A percentile compares a stretch with the other conserved stretches of the same genome.
Conservation (phyloP, 2,329 filamentous ascomycete species). For the Rhexocercosporidium sp. region DNA sequence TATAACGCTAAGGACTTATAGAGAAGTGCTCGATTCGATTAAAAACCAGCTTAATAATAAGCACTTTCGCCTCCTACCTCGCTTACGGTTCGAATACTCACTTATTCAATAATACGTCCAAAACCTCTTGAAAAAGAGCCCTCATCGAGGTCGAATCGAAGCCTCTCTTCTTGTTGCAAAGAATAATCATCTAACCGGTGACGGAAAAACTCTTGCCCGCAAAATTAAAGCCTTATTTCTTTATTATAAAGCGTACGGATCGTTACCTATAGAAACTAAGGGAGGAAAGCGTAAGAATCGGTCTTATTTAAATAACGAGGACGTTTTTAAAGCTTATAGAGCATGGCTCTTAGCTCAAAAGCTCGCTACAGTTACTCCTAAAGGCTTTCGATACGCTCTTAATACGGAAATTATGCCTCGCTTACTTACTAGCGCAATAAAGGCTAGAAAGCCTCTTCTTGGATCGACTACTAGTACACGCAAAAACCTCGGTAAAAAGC, state of each 20-base stretch:
- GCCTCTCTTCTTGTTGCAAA: background rate
- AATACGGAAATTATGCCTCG: background rate
- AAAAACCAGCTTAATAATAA: background rate
- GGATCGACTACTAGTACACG: background rate
- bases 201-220: too few species aligned
- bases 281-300: too few species aligned
- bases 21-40: background rate
- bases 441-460: too few species aligned
- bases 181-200: background rate
- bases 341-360: too few species aligned
- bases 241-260: background rate
- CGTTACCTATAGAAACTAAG: too few species aligned
- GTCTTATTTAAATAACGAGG: background rate
- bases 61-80: slow-evolving; percentile 39
- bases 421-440: too few species aligned
- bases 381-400: too few species aligned
- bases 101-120: background rate
- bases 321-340: too few species aligned
- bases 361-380: too few species aligned
- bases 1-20: background rate
- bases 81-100: background rate
- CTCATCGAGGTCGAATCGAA: background rate
- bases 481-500: background rate
- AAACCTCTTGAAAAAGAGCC: background rate
- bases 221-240: background rate